phyloP scores from a whole-genome alignment of 2,329 filamentous ascomycete genomes.

The Talaromyces marneffei region DNA sequence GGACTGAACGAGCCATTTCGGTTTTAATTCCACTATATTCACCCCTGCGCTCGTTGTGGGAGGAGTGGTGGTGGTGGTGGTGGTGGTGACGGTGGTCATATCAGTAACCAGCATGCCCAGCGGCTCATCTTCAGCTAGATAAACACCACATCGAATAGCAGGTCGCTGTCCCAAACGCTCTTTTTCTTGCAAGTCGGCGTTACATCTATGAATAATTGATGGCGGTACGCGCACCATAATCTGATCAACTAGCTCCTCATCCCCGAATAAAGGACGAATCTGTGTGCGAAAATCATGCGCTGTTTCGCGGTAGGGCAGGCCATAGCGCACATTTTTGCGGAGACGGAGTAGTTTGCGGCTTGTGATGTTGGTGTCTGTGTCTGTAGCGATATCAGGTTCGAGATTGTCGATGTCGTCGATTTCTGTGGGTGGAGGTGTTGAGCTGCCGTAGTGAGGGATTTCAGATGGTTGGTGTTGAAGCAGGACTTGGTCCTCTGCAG shows the following conservation, averaged over 20 bases:
- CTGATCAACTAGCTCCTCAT: conserved; percentile 52
- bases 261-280: conserved; percentile 52
- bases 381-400: background rate
- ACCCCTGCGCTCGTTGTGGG: conserved; percentile 17
- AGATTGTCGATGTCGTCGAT: conserved; percentile 17
- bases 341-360: conserved; percentile 54
- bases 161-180: conserved; percentile 42
- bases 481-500: background rate
- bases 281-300: conserved; percentile 33
- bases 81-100: conserved; percentile 50
- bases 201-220: conserved; percentile 45
- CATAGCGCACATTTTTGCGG: conserved; percentile 52
- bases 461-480: conserved; percentile 18
- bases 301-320: conserved; percentile 47
- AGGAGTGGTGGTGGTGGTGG: conserved; percentile 19
- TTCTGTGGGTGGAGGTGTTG: conserved; percentile 18
- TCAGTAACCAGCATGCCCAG: conserved; percentile 68
- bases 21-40: conserved; percentile 62
- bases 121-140: conserved; percentile 50
- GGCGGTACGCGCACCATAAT: conserved; percentile 47
- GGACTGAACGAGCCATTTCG: conserved; percentile 76
- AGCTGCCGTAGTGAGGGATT: conserved; percentile 20
- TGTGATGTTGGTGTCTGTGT: conserved; percentile 12
- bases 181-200: conserved; percentile 48
- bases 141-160: conserved; percentile 46